Evolutionary conservation across 225 moss, liverwort and hornwort genomes (phyloP), one percentile per base, ranked within the genome.

Genomic region (Ulota crispa): DNA sequence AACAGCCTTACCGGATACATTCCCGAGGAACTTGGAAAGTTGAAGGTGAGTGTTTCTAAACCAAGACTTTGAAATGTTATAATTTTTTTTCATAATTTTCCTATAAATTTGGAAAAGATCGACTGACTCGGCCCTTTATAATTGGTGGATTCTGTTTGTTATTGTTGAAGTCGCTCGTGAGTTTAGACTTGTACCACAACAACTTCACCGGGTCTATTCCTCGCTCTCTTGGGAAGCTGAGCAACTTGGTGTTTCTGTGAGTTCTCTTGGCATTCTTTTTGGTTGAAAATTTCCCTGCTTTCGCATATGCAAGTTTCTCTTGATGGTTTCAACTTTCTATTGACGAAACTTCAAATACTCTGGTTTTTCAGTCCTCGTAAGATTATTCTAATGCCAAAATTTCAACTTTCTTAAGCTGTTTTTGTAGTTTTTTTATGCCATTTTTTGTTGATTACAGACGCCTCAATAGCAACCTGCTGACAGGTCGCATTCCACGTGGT

Each of bases 181-280:
- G 91, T 81, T 78, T 91, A 85, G 91, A 91, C 76, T 76, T 91
- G 83, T 91, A 91, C 43, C 83, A 85, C 83, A 91, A 91, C 83
- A 89, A 91, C 41, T 91, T 91, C 34, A 87, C 91, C 13, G 88
- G 91, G 79, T 87, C 88, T 16, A 89, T 91, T 54, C 91, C 91
- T 20, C 82, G 83, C 42, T 87, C 91, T 55, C 79, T 91, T 64
- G 91, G 88, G 39, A 91, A 89, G 50, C 81, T 91, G 13, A 83
- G 83, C 37, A 80, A 15, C 42, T 77, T 91, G 83, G 83, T 89
- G 20, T 91, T 91, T 72, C 78, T 91, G 91, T 91, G 56, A 88
- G 91, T 70, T 61, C 11, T 54, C 55, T 52, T 39, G 3, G n/a
- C 73, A 64, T 13, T 16, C 3, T 27, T 56, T 64, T 50, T 20